Conservation (phyloP, 192 early-diverging fungal genomes). For the Haplosporangium gracile region DNA sequence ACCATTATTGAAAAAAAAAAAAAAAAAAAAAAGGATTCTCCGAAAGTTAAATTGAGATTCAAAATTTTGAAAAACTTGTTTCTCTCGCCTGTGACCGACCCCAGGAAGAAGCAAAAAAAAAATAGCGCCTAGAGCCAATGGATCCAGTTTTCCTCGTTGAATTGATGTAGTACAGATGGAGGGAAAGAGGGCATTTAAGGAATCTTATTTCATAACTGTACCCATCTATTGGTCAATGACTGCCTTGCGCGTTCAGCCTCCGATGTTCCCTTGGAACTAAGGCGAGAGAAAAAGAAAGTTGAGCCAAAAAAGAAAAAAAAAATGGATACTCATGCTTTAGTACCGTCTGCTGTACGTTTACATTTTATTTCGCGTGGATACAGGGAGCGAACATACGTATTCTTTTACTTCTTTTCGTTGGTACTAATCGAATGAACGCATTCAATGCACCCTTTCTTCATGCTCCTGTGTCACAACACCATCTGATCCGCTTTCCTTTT, state of each 20-base stretch:
- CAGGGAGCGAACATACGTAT: background rate
- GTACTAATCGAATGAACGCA: background rate
- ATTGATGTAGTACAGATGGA: slow-evolving; percentile 16
- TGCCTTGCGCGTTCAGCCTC: background rate
- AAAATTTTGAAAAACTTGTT: background rate
- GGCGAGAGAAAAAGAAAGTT: background rate
- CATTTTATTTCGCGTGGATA: background rate
- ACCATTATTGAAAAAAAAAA: background rate
- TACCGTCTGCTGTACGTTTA: background rate
- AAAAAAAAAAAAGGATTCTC: background rate
- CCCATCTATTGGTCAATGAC: background rate
- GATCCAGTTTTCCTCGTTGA: background rate
- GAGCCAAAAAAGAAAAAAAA: background rate
- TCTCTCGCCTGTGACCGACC: slow-evolving; percentile 2
- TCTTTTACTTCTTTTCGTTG: background rate
- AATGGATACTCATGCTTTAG: background rate
- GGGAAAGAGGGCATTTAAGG: slow-evolving; percentile 25
- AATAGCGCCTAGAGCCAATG: slow-evolving; percentile 7
- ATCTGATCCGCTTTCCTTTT: background rate
- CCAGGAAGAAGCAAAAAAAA: slow-evolving; percentile 19
- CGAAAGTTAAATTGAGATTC: background rate
- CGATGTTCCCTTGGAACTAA: background rate
- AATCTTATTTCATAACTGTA: slow-evolving; percentile 1
- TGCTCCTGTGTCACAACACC: background rate
- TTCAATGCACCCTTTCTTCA: too few relatives aligned